Conservation (phyloP, 1,284 basidiomycete species). For the Trichosporon faecale region DNA sequence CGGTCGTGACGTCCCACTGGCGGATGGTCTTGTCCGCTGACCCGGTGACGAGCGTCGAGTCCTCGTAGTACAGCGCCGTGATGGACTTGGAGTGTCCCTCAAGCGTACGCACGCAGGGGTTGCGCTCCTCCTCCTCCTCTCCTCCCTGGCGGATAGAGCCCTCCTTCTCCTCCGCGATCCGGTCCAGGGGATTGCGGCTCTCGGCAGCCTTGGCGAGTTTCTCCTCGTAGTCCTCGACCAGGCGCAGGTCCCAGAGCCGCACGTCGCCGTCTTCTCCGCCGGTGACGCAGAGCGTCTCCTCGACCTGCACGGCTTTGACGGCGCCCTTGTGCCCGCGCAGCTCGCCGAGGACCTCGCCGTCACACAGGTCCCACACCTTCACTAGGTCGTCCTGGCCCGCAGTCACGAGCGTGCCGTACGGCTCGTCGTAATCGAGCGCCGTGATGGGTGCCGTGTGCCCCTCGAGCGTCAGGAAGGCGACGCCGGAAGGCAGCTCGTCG, state of each 20-base stretch:
- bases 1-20: slow-evolving; percentile 96
- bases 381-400: slow-evolving; percentile 65
- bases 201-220: slow-evolving; percentile 57
- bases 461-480: slow-evolving; percentile 93
- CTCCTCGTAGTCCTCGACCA: slow-evolving; percentile 70
- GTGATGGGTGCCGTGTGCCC: slow-evolving; percentile 78
- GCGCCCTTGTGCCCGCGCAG: slow-evolving; percentile 70
- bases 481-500: slow-evolving; percentile 85
- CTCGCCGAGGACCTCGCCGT: slow-evolving; percentile 73
- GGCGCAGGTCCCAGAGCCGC: slow-evolving; percentile 80
- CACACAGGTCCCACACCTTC: slow-evolving; percentile 58
- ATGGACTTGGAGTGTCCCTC: slow-evolving; percentile 92
- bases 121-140: slow-evolving; percentile 55
- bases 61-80: slow-evolving; percentile 91
- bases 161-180: slow-evolving; percentile 39
- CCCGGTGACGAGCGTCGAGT: slow-evolving; percentile 89
- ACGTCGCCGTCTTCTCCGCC: slow-evolving; percentile 83
- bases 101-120: slow-evolving; percentile 68
- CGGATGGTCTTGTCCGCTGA: slow-evolving; percentile 97
- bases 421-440: slow-evolving; percentile 91
- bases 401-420: slow-evolving; percentile 89
- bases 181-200: slow-evolving; percentile 41
- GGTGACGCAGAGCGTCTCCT: slow-evolving; percentile 85
- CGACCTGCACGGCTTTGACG: slow-evolving; percentile 90
- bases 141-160: slow-evolving; percentile 24